These are phyloP conservation scores for Plasmodium inui DNA, from an alignment of 169 alveolate genomes.

Conservation along the genomic window DNA sequence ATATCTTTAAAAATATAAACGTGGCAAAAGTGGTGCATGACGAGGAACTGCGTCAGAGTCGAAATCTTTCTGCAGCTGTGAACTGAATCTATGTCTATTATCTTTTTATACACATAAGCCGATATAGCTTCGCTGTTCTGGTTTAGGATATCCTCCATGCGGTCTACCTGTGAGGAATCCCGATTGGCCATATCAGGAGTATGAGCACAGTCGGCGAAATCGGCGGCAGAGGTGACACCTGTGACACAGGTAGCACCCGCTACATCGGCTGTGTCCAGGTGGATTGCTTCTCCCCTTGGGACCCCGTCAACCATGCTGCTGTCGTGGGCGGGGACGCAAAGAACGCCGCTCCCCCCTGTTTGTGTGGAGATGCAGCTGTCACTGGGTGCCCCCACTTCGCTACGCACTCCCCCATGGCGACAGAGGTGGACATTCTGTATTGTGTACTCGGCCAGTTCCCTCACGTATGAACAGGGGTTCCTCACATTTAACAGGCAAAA, in stretches of 20 bases:
- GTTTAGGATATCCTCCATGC: not conserved
- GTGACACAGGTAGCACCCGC: no score
- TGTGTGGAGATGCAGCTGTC: not conserved
- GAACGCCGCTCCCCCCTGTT: not conserved
- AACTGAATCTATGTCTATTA: slow-evolving; percentile 28
- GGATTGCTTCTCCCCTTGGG: not conserved
- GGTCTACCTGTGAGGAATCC: not conserved
- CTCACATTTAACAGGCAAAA: slow-evolving; percentile 15
- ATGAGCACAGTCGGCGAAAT: no score
- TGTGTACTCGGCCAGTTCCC: slow-evolving; percentile 7
- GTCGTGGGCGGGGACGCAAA: not conserved
- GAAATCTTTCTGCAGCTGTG: not conserved
- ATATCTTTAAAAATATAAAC: slow-evolving; percentile 31
- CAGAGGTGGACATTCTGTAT: slow-evolving; percentile 3
- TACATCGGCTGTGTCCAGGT: no score
- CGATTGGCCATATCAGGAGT: not conserved
- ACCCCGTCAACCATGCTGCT: not conserved
- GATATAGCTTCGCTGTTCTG: slow-evolving; percentile 1
- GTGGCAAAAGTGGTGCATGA: not conserved
- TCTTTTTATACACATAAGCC: slow-evolving; percentile 26
- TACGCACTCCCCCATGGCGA: not conserved
- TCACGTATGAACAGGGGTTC: not conserved
- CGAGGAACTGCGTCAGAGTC: not conserved
- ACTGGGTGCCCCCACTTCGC: not conserved
- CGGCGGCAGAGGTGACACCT: no score